Evolutionary conservation across 2,329 filamentous ascomycete genomes (phyloP), one percentile per base, ranked within the genome.

Genomic region (Colletotrichum echinochloae): DNA sequence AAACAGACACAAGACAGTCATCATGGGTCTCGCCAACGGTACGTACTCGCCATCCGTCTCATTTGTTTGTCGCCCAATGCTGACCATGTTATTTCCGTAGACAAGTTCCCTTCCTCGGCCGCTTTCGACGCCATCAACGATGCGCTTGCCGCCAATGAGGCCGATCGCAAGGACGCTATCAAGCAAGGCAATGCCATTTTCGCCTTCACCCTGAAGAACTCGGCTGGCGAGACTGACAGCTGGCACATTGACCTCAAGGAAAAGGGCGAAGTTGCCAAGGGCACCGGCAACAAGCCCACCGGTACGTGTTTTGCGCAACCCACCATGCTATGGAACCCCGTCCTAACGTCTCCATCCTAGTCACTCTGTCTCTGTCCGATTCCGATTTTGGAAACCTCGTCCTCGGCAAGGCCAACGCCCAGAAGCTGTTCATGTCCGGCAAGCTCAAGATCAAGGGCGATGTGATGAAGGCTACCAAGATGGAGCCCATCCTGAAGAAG

Each of bases 371-470:
- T 6, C 89, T 98, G 75, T 93, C 91, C 71, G 96, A 99, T 73
- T 88, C 89, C 68, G 94, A 98, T 83, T 99, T 99, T 79, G 89
- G 85, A 74, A 91, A 92, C 80, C 88, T 99, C 74, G 91, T 97
- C 65, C 78, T 86, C 46, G 96, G 96, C 80, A 94, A 97, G 86
- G 94, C 93, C 77, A 97, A 98, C 79, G 94, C 96, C 67, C 96
- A 99, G 87, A 91, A 91, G 76, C 85, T 99, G 74, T 98, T 98
- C 85, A 98, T 99, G 95, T 89, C 89, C n/a, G 96, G 96, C 77
- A 98, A 97, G 88, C 87, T 99, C 79, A 99, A 98, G 92, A 90
- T 98, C 80, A 97, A 94, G 90, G 96, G 96, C 73, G 94, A 98
- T 81, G 90, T 98, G 72, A 98, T 98, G 95, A 98, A 98, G 89